Evolutionary conservation across 345 rosid genomes (phyloP), one percentile per base, ranked within the genome.

Genomic region (Clausena lansium): DNA sequence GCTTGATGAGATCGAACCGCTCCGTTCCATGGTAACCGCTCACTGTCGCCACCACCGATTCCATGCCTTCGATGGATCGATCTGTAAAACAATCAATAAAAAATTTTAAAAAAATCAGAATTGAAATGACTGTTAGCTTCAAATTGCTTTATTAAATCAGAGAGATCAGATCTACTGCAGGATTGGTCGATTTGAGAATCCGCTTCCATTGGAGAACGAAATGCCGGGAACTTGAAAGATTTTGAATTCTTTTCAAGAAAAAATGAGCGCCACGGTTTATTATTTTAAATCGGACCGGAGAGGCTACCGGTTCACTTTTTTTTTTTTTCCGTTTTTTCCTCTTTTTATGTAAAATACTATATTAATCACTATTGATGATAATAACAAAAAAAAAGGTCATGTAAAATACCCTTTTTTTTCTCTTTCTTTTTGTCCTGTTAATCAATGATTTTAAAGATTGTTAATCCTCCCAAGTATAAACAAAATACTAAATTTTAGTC

Each of bases 11-110:
- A 61, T 89, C 85, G 81, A 94, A 91, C 55, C 97, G 89, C 76
- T 88, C 95, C 15, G 86, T 72, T 5, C 97, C 98, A 19, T 88
- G 90, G 86, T 94, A 96, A 1, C 99, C 99, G 67, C 95, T 94
- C 4, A 94, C 97, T 0, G 98, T 87, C n/a, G 95, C 98, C 13
- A 96, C 90, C 78, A 96, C 97, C 7, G 90, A 80, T 33, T 91
- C 95, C 99, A 96, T 93, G 41, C 91, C 93, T 82, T 66, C 68
- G 75, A 83, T 74, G 13, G 76, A 73, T 67, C 65, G 6, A 80
- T 39, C 79, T 73, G 70, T 36, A 58, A 30, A 14, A 32, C 39
- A 75, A 55, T 20, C 47, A 22, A 24, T 75, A 28, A 9, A 17
- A 13, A 2, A 11, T 45, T 35, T 11, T 0, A 10, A n/a, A 17